These are phyloP conservation scores for Luzula sylvatica DNA, from an alignment of 176 grass and related monocot species.

Conservation along the genomic window DNA sequence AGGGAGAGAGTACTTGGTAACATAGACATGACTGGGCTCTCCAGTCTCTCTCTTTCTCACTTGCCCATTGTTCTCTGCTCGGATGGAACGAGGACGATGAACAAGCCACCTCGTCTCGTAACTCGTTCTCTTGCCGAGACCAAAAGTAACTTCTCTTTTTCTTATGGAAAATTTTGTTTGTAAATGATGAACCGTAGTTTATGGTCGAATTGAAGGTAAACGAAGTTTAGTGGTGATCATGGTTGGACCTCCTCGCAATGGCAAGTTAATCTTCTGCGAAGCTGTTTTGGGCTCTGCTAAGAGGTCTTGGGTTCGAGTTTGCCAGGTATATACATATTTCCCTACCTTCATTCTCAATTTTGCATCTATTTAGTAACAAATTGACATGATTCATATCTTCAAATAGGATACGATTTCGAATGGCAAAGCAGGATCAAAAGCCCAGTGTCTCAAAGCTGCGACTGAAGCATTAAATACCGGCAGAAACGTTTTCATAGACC, in stretches of 20 bases:
- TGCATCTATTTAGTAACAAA: too few relatives aligned
- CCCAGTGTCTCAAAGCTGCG: constrained; percentile 49
- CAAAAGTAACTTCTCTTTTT: not conserved
- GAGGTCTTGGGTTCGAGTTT: constrained; percentile 57
- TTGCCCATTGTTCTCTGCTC: not conserved
- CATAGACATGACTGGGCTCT: not conserved
- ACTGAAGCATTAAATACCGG: constrained; percentile 48
- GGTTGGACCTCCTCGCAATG: constrained; percentile 62
- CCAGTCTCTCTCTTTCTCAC: not conserved
- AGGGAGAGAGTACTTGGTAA: too few relatives aligned
- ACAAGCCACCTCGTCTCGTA: not conserved
- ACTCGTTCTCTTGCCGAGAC: not conserved
- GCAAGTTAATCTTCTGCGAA: constrained; percentile 86
- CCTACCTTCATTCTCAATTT: too few relatives aligned
- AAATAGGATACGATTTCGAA: constrained; percentile 61
- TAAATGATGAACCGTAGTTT: not conserved
- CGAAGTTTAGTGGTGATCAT: constrained; percentile 35
- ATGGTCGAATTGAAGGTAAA: not conserved
- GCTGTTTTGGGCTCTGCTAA: constrained; percentile 27
- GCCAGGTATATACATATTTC: constrained; percentile 62
- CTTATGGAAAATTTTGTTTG: not conserved
- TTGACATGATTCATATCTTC: not conserved
- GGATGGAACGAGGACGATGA: constrained; percentile 8
- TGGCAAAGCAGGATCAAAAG: constrained; percentile 59
- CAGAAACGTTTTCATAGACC: constrained; percentile 59